Base-by-base conservation (phyloP, 2,329 filamentous ascomycete genomes). In the Aspergillus texensis region DNA sequence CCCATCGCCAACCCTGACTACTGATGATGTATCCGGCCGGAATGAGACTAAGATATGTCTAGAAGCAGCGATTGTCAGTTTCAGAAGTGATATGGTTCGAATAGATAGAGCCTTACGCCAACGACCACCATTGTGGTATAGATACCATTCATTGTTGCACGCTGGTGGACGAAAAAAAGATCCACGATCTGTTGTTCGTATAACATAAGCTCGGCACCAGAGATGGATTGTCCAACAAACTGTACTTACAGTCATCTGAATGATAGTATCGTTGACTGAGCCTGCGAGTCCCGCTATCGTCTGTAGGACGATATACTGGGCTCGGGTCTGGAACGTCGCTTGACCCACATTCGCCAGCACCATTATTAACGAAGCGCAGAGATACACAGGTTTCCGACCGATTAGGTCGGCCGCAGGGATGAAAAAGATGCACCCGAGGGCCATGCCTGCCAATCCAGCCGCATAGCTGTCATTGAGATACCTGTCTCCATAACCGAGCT, bases 1-100 rank as follows among this genome's bases (percentile, higher is more conserved):
- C 77, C 82, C 81, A 85, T 32, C 82, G 74, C 84, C 84, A 86
- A 0, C 81, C 82, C 65, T 81, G 77, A 2, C 71, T 67, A 0
- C 72, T 68, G 0, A 78, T 77, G 19, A 80, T 71, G 46, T 74
- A 77, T 8, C 74, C 75, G 0, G 71, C 63, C 1, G 63, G 62
- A 16, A 67, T 61, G 1, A 63, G 59, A 14, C 61, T 63, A 1
- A 65, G 21, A 16, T 64, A 62, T 9, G 62, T 43, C 41, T 61
- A 45, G 5, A 43, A 5, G 26, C 39, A 43, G 14, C 26, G 24
- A 21, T 9, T 11, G 12, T 43, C 10, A 58, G 39, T 16, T 30
- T 48, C 6, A 45, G 14, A 34, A 12, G 1, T 19, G 9, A 50
- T 5, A 10, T 3, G 26, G 19, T 12, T n/a, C 6, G 11, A 3